Conservation (phyloP, 1,284 basidiomycete species). For the Pisolithus thermaeus region DNA sequence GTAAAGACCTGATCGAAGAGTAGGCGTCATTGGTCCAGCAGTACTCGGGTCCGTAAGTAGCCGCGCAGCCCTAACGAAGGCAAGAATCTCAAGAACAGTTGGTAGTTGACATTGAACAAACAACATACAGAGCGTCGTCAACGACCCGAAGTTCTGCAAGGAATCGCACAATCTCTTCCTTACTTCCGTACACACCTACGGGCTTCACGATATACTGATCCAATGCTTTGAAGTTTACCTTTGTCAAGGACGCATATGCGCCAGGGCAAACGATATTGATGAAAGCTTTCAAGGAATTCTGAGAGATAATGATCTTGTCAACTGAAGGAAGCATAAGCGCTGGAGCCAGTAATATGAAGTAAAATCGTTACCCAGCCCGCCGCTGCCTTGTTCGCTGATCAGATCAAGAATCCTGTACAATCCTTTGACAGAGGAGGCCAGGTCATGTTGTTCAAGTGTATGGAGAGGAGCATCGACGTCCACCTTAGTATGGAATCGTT, state of each 20-base stretch:
- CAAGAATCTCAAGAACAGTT: not conserved
- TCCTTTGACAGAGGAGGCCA: constrained; percentile 25
- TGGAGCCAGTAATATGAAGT: not conserved
- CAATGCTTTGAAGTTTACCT: constrained; percentile 46
- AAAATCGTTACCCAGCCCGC: constrained; percentile 35
- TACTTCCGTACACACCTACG: constrained; percentile 53
- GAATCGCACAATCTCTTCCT: constrained; percentile 41
- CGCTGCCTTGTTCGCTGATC: constrained; percentile 40
- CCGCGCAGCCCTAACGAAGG: constrained; percentile 11
- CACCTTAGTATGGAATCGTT: not conserved
- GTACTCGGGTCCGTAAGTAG: constrained; percentile 20
- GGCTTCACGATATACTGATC: constrained; percentile 41
- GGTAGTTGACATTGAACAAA: not conserved
- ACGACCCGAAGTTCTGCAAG: constrained; percentile 32
- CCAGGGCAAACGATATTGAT: constrained; percentile 39
- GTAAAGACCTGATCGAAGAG: constrained; percentile 49
- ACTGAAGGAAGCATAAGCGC: constrained; percentile 25
- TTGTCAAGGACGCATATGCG: constrained; percentile 43
- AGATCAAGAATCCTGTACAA: constrained; percentile 45
- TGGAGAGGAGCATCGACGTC: constrained; percentile 5
- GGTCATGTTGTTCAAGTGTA: constrained; percentile 8
- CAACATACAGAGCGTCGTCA: constrained; percentile 32
- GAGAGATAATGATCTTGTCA: constrained; percentile 49
- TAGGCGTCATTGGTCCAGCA: constrained; percentile 19
- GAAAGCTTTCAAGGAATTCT: constrained; percentile 35